Conservation (phyloP, 305 asterid species). For the Salvia sclarea region DNA sequence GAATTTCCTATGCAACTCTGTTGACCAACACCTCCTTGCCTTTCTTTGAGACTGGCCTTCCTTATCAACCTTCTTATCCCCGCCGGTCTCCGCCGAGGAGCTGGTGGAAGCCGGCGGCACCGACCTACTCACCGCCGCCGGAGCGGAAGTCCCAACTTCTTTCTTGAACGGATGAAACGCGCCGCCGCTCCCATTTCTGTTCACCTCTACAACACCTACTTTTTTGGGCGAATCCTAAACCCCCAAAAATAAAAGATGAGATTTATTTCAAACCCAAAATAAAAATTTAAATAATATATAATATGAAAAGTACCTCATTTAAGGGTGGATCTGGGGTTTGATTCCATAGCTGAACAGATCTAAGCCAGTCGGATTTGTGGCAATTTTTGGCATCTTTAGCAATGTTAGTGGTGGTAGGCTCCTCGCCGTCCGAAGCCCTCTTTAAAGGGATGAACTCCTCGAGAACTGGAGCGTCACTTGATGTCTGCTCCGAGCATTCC, state of each 20-base stretch:
- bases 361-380: constrained; percentile 85
- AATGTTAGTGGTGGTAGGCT: constrained; percentile 10
- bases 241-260: constrained; percentile 1
- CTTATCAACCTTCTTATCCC: constrained; percentile 54
- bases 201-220: constrained; percentile 57
- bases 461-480: constrained; percentile 71
- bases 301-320: constrained; percentile 43
- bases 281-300: neutral
- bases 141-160: constrained; percentile 25
- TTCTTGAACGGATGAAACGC: constrained; percentile 84
- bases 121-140: constrained; percentile 4
- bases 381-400: constrained; percentile 30
- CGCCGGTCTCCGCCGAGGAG: constrained; percentile 63
- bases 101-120: constrained; percentile 53
- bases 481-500: constrained; percentile 78
- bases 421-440: constrained; percentile 52
- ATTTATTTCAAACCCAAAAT: constrained; percentile 7
- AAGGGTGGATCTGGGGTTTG: constrained; percentile 71
- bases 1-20: constrained; percentile 74
- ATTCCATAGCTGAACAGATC: constrained; percentile 92
- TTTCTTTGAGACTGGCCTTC: constrained; percentile 63
- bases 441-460: constrained; percentile 84
- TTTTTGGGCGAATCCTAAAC: constrained; percentile 53
- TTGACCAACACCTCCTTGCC: constrained; percentile 88
- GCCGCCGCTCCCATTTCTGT: constrained; percentile 63